phyloP scores from a whole-genome alignment of 495 filamentous ascomycete genomes.

The Aspergillus olivimuriae region DNA sequence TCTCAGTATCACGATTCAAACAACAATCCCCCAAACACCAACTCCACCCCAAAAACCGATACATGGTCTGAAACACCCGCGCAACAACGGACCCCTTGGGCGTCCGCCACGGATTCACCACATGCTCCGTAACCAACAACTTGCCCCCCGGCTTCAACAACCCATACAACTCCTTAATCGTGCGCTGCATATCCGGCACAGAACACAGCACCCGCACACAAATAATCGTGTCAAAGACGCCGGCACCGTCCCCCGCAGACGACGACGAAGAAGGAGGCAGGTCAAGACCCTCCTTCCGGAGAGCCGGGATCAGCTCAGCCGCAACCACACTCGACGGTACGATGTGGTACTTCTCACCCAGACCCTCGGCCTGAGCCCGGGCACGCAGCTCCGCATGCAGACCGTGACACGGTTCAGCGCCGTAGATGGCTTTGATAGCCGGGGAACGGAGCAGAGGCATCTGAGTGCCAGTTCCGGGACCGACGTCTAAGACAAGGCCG shows the following conservation, averaged over 20 bases:
- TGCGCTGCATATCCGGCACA: constrained; percentile 55
- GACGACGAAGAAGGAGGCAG: no score
- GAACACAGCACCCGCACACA: constrained; percentile 67
- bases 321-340: constrained; percentile 56
- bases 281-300: constrained; percentile 40
- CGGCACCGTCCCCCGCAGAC: no score
- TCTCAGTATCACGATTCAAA: constrained; percentile 49
- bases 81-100: constrained; percentile 45
- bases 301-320: constrained; percentile 27
- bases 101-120: constrained; percentile 42
- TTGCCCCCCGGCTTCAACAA: constrained; percentile 60
- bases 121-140: constrained; percentile 69
- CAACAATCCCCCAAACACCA: constrained; percentile 54
- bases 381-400: constrained; percentile 47
- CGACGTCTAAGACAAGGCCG: constrained; percentile 43
- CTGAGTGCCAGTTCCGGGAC: constrained; percentile 44
- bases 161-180: constrained; percentile 52
- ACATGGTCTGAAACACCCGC: constrained; percentile 32
- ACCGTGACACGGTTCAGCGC: constrained; percentile 57
- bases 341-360: constrained; percentile 58
- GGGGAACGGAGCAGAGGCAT: constrained; percentile 37
- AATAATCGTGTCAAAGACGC: constrained; percentile 59
- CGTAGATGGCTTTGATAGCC: constrained; percentile 53
- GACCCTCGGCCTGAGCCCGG: constrained; percentile 39
- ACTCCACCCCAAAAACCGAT: constrained; percentile 31